Evolutionary conservation across 306 rosid species (phyloP), one percentile per base, ranked within the genome.

Genomic region (Lupinus albus): DNA sequence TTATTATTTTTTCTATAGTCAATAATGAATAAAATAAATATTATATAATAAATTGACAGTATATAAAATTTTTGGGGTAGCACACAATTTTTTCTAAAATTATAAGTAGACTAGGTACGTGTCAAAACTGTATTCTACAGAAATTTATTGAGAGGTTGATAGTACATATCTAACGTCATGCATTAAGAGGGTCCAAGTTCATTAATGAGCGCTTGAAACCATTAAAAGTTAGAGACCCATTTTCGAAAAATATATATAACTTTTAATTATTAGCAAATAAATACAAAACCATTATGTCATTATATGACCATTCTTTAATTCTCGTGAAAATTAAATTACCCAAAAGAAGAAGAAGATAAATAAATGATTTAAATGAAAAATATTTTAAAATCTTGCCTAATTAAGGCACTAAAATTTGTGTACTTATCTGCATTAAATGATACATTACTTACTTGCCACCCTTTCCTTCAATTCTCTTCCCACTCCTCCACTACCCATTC

Each of bases 401-500:
- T 74, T 74, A 65, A 74, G 65, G 55, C 44, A 66, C 54, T 74
- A 49, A 50, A 63, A 55, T 63, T 77, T 81, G 77, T 71, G 81
- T 35, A 59, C 70, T 82, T 71, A 77, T 30, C 1, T 21, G 80
- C 94, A 87, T 78, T 89, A 14, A 89, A 76, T 89, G 91, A 81
- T 5, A 41, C 73, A 79, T 87, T 78, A 87, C 86, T 81, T 79
- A 56, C 81, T 79, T 82, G 79, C 84, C 81, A 68, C 80, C 80
- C 79, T 79, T 73, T 83, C 76, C 86, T 83, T 85, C 80, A 82
- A 80, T 78, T 76, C 80, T 82, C 83, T 75, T 63, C 85, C 86
- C 86, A 76, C 86, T 72, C 85, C 60, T 70, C 87, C 86, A 62
- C 85, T 77, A 68, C 84, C 30, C 82, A 69, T 83, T 84, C 78